phyloP scores from a whole-genome alignment of 169 alveolate species.

The Pseudocohnilembus persalinus region DNA sequence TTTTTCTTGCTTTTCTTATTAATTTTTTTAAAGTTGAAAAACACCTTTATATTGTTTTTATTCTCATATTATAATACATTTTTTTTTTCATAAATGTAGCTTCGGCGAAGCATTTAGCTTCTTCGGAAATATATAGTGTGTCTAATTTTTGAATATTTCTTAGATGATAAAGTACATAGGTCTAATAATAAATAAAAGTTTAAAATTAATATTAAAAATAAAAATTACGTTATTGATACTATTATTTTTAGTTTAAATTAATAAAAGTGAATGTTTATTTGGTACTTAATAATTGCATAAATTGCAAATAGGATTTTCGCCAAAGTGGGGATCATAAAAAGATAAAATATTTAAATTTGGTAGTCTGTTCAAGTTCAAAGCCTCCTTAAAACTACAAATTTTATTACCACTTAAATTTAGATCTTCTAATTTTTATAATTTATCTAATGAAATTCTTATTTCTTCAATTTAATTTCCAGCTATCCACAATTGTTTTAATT shows the following conservation, averaged over 20 bases:
- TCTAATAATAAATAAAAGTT: constrained; percentile 49
- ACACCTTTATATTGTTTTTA: constrained; percentile 73
- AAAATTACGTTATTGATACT: background rate
- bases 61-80: constrained; percentile 82
- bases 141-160: constrained; percentile 65
- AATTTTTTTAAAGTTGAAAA: constrained; percentile 51
- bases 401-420: constrained; percentile 61
- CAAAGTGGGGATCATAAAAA: constrained; percentile 77
- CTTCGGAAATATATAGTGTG: constrained; percentile 61
- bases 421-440: constrained; percentile 45
- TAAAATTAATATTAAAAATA: background rate
- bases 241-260: background rate
- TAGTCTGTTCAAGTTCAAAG: constrained; percentile 52
- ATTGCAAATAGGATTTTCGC: constrained; percentile 80
- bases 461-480: constrained; percentile 43
- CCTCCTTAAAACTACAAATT: constrained; percentile 68
- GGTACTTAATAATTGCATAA: constrained; percentile 41
- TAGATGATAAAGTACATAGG: constrained; percentile 73
- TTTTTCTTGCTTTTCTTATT: constrained; percentile 40
- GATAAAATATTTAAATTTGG: constrained; percentile 51
- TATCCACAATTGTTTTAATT: constrained; percentile 38
- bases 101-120: constrained; percentile 72
- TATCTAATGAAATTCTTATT: constrained; percentile 43
- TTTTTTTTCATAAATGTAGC: constrained; percentile 80
- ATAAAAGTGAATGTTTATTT: background rate